These are phyloP conservation scores for Syzygium oleosum DNA, from an alignment of 345 rosid genomes.

Conservation along the genomic window DNA sequence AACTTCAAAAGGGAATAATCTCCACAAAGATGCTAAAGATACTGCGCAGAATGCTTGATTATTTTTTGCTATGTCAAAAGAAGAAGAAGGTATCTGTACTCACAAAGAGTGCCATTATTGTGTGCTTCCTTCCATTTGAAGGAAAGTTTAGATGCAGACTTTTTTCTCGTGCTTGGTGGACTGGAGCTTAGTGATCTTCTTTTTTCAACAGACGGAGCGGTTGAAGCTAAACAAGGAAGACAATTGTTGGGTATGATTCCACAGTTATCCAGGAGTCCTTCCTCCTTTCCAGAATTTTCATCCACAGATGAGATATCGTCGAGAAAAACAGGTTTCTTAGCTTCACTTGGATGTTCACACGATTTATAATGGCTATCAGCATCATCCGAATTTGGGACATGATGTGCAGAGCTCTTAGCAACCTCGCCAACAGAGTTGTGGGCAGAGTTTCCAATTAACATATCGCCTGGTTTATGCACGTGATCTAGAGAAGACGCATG, in stretches of 20 bases:
- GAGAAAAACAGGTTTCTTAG: slow-evolving; percentile 40
- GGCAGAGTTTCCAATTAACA: slow-evolving; percentile 20
- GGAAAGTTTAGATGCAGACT: slow-evolving; percentile 45
- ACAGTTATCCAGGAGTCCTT: slow-evolving; percentile 45
- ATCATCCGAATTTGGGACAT: slow-evolving; percentile 15
- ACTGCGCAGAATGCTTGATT: background rate
- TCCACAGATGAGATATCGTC: slow-evolving; percentile 52
- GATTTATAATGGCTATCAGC: slow-evolving; percentile 21
- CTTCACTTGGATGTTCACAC: slow-evolving; percentile 14
- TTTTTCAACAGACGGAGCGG: slow-evolving; percentile 60
- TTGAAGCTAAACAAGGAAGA: slow-evolving; percentile 78
- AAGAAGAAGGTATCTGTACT: slow-evolving; percentile 14
- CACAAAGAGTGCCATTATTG: slow-evolving; percentile 47
- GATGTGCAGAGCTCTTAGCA: slow-evolving; percentile 8
- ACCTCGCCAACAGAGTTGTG: background rate
- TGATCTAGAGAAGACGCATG: slow-evolving; percentile 19
- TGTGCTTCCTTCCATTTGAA: slow-evolving; percentile 85
- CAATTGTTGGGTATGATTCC: slow-evolving; percentile 70
- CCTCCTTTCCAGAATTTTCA: slow-evolving; percentile 36
- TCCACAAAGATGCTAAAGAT: background rate
- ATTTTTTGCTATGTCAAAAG: background rate
- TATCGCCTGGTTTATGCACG: slow-evolving; percentile 30
- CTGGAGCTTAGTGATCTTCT: slow-evolving; percentile 61
- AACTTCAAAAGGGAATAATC: background rate
- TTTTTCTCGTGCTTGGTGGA: slow-evolving; percentile 55